These are phyloP conservation scores for Acanthamoeba quina DNA, from an alignment of 208 protist species.

Conservation along the genomic window DNA sequence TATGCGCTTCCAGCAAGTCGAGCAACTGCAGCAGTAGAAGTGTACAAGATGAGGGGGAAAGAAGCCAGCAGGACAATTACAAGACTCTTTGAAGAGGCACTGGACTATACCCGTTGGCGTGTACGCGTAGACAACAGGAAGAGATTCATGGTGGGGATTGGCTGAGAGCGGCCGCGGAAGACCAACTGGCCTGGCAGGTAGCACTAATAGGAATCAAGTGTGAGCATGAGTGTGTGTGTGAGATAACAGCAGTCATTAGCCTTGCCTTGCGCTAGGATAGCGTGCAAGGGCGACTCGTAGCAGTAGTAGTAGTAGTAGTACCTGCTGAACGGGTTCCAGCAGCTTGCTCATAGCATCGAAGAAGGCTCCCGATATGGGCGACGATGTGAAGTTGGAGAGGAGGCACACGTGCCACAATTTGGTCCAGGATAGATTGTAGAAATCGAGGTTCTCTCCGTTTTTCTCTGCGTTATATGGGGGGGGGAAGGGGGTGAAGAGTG, in stretches of 20 bases:
- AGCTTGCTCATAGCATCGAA: slow-evolving; percentile 7
- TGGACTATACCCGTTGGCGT: background rate
- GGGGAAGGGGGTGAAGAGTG: background rate
- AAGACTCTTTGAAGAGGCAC: too few relatives aligned
- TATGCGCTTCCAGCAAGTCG: slow-evolving; percentile 40
- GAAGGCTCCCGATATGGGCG: slow-evolving; percentile 29
- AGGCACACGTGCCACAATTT: slow-evolving; percentile 46
- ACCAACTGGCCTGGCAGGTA: slow-evolving; percentile 3
- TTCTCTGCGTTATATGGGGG: slow-evolving; percentile 11
- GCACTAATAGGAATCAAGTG: background rate
- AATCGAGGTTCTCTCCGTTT: slow-evolving; percentile 62
- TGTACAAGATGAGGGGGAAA: background rate
- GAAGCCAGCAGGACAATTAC: background rate
- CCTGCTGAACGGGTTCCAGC: background rate
- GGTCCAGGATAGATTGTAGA: slow-evolving; percentile 52
- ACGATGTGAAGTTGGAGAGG: slow-evolving; percentile 55
- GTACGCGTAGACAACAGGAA: slow-evolving; percentile 44
- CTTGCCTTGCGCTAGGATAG: background rate
- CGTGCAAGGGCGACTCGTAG: background rate
- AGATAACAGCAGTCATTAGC: background rate
- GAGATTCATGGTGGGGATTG: slow-evolving; percentile 30
- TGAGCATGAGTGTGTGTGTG: background rate
- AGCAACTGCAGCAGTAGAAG: background rate
- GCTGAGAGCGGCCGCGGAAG: slow-evolving; percentile 17
- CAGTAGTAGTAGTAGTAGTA: background rate